phyloP scores from a whole-genome alignment of 768 basidiomycete species.

The Leccinum fibrillosum region DNA sequence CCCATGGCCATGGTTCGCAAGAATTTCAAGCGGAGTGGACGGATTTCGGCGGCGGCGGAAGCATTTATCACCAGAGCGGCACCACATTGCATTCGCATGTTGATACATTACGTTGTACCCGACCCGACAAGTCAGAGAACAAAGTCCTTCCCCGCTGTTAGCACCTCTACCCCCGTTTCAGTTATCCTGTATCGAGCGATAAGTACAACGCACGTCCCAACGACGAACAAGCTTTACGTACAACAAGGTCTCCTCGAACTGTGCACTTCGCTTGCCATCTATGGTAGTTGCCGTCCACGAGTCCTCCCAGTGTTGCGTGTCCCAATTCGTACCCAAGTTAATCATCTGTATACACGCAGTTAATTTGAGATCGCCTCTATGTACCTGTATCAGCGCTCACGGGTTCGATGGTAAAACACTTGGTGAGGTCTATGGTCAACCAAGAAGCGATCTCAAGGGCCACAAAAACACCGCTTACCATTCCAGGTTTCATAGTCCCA shows the following conservation, averaged over 20 bases:
- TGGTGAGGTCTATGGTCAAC: slow-evolving; percentile 8
- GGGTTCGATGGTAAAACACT: slow-evolving; percentile 79
- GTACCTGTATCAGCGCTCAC: slow-evolving; percentile 37
- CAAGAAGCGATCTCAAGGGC: not conserved
- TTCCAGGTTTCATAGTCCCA: slow-evolving; percentile 91
- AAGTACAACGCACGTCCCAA: slow-evolving; percentile 12
- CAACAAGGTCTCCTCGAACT: slow-evolving; percentile 97
- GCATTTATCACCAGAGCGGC: slow-evolving; percentile 4
- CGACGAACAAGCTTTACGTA: slow-evolving; percentile 40
- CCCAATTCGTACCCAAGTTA: slow-evolving; percentile 79
- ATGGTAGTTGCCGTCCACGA: slow-evolving; percentile 95
- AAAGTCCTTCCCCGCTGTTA: slow-evolving; percentile 56
- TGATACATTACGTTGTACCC: slow-evolving; percentile 17
- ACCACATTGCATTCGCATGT: slow-evolving; percentile 23
- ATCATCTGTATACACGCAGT: slow-evolving; percentile 65
- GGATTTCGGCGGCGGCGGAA: slow-evolving; percentile 16
- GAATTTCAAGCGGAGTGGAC: slow-evolving; percentile 17
- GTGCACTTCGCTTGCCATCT: slow-evolving; percentile 89
- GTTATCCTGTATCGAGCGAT: slow-evolving; percentile 61
- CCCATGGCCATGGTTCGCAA: slow-evolving; percentile 14
- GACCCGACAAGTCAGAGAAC: slow-evolving; percentile 19
- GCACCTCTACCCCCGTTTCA: slow-evolving; percentile 83
- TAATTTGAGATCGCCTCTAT: slow-evolving; percentile 1
- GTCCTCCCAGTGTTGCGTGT: slow-evolving; percentile 84
- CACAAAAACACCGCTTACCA: slow-evolving; percentile 48